phyloP scores from a whole-genome alignment of 768 basidiomycete species.

The Filobasidium floriforme region DNA sequence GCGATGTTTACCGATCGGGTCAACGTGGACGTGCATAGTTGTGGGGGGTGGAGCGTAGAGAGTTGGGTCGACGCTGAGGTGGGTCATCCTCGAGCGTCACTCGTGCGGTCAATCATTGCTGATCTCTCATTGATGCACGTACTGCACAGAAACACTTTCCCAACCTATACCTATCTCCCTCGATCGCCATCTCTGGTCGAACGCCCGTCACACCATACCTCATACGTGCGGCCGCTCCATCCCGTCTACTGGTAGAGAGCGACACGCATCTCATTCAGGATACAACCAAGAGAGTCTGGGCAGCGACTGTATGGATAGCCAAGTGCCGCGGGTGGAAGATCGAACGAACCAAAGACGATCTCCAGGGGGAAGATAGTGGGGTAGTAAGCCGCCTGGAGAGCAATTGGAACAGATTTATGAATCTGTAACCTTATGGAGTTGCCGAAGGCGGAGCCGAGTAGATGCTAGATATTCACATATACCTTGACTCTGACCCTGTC shows the following conservation, averaged over 20 bases:
- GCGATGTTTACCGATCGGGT: conserved; percentile 55
- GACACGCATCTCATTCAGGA: conserved; percentile 66
- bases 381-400: conserved; percentile 59
- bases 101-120: no score
- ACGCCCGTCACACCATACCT: conserved; percentile 59
- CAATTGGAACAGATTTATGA: conserved; percentile 55
- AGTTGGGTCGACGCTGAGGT: conserved; percentile 70
- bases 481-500: no score
- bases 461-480: no score
- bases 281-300: conserved; percentile 62
- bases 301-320: conserved; percentile 65
- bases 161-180: conserved; percentile 81
- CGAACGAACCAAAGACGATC: conserved; percentile 49
- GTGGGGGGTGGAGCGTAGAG: conserved; percentile 66
- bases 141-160: conserved; percentile 55
- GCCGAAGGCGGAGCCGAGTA: no score
- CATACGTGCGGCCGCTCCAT: conserved; percentile 57
- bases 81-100: no score
- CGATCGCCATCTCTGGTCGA: conserved; percentile 72
- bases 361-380: conserved; percentile 46
- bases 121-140: no score
- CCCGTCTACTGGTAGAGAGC: conserved; percentile 75
- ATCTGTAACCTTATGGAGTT: no score
- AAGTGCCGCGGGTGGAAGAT: conserved; percentile 68
- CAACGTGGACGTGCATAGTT: conserved; percentile 84